phyloP scores from a whole-genome alignment of 495 filamentous ascomycete species.

The Lasiosphaeris hirsuta region DNA sequence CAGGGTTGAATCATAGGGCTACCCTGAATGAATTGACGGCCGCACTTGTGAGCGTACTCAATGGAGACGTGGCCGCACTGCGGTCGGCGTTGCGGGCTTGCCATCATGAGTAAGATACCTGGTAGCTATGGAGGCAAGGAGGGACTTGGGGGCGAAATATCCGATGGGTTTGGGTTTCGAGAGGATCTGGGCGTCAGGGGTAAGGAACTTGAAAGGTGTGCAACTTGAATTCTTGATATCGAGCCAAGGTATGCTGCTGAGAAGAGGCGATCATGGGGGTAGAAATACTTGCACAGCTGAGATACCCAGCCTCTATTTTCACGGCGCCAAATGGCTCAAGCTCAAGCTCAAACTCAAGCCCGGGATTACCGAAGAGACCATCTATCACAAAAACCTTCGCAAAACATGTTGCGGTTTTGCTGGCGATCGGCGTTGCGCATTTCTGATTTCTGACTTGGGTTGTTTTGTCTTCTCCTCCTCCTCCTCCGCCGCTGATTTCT shows the following conservation, averaged over 20 bases:
- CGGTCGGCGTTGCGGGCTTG: background rate
- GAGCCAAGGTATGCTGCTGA: background rate
- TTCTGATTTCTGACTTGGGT: background rate
- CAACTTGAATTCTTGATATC: background rate
- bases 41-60: too few species aligned
- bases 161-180: background rate
- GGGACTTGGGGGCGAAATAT: background rate
- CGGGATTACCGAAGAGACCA: background rate
- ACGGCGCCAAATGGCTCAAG: too few species aligned
- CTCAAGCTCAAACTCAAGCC: background rate
- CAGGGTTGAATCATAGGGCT: too few species aligned
- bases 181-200: background rate
- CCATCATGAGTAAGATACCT: too few species aligned
- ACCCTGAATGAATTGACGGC: too few species aligned
- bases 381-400: background rate
- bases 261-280: background rate
- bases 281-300: background rate
- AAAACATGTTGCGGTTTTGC: background rate
- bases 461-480: background rate
- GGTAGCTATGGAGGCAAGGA: background rate
- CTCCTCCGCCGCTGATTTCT: background rate
- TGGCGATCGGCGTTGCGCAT: background rate
- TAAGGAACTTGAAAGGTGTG: background rate
- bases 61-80: too few species aligned
- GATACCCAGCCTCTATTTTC: background rate